Conservation (phyloP, 2,329 filamentous ascomycete species). For the Xylariaceae sp. region DNA sequence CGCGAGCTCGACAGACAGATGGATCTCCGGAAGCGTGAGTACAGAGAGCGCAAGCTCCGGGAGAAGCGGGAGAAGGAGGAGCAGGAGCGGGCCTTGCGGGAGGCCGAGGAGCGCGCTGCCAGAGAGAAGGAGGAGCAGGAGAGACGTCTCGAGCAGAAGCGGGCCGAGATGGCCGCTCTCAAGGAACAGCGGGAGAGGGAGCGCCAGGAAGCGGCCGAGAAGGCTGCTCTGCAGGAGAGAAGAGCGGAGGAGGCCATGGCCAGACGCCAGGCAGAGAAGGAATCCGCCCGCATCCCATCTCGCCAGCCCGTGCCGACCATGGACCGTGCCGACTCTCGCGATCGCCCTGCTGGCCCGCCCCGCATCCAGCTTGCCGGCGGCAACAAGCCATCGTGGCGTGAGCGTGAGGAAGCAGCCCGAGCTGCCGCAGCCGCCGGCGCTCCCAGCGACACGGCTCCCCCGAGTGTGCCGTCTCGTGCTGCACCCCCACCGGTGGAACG, state of each 20-base stretch:
- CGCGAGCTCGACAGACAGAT: conserved; percentile 91
- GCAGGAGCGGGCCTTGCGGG: conserved; percentile 67
- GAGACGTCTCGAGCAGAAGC: conserved; percentile 72
- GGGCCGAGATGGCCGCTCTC: conserved; percentile 60
- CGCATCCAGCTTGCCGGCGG: conserved; percentile 47
- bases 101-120: conserved; percentile 78
- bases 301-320: conserved; percentile 35
- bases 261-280: conserved; percentile 62
- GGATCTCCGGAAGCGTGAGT: conserved; percentile 78
- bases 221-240: conserved; percentile 65
- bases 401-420: conserved; percentile 38
- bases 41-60: conserved; percentile 72
- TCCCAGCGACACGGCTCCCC: no score
- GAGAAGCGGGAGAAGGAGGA: conserved; percentile 84
- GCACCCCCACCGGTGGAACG: conserved; percentile 25
- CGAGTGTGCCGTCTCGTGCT: conserved; percentile 27
- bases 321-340: conserved; percentile 42
- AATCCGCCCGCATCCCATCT: conserved; percentile 35
- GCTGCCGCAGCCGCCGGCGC: no score
- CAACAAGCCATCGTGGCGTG: conserved; percentile 53
- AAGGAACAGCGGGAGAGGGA: conserved; percentile 62
- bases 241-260: conserved; percentile 86
- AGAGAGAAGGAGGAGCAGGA: conserved; percentile 83
- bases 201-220: conserved; percentile 62
- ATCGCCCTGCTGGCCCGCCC: conserved; percentile 46